phyloP scores from a whole-genome alignment of 1,284 basidiomycete genomes.

The Ustilago loliicola region DNA sequence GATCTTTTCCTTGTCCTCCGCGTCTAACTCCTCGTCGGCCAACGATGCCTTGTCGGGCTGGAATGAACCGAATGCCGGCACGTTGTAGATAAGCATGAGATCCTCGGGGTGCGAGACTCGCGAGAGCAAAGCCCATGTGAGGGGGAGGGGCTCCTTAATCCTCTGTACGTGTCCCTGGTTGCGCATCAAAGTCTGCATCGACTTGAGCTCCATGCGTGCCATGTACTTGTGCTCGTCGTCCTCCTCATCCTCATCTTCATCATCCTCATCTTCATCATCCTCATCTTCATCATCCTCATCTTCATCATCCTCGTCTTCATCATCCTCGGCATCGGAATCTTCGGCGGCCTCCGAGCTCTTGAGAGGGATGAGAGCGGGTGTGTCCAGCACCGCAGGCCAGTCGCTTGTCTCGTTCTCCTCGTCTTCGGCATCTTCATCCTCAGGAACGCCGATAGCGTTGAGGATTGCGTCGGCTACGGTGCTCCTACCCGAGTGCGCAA shows the following conservation, averaged over 20 bases:
- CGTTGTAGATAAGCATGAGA: slow-evolving; percentile 66
- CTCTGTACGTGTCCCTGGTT: slow-evolving; percentile 66
- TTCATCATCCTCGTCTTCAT: slow-evolving; percentile 32
- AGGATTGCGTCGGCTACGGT: slow-evolving; percentile 56
- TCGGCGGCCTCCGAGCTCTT: slow-evolving; percentile 38
- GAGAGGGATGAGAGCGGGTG: slow-evolving; percentile 55
- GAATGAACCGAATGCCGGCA: slow-evolving; percentile 65
- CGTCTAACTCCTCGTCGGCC: slow-evolving; percentile 50
- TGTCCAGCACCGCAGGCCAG: slow-evolving; percentile 61
- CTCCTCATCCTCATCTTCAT: slow-evolving; percentile 38
- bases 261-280: slow-evolving; percentile 27
- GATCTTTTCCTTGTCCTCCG: slow-evolving; percentile 40
- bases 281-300: slow-evolving; percentile 41
- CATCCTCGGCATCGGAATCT: slow-evolving; percentile 25
- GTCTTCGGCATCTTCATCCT: slow-evolving; percentile 41
- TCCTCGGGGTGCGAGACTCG: slow-evolving; percentile 62
- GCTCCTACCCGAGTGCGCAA: slow-evolving; percentile 60
- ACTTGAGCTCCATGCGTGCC: slow-evolving; percentile 49
- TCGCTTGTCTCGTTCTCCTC: slow-evolving; percentile 44
- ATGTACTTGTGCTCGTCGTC: slow-evolving; percentile 48
- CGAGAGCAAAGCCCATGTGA: slow-evolving; percentile 58
- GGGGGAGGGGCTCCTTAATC: slow-evolving; percentile 63
- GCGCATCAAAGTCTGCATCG: slow-evolving; percentile 62
- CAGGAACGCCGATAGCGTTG: slow-evolving; percentile 48
- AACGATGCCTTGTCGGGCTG: slow-evolving; percentile 45